Evolutionary conservation across 371 early-diverging fungal genomes (phyloP).

Genomic region (Dinochytrium kinnereticum): DNA sequence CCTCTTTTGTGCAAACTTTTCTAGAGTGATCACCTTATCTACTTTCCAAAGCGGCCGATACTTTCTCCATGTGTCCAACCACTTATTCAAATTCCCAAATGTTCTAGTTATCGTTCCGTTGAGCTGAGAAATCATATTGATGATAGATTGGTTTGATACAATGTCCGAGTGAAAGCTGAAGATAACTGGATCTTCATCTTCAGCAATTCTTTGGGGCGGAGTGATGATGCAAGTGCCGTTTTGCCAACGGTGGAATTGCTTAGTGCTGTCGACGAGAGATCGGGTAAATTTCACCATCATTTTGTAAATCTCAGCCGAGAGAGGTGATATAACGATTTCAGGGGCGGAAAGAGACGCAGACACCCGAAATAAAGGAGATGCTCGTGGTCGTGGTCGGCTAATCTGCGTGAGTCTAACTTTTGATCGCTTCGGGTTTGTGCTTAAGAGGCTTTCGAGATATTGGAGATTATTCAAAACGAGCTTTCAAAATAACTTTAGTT

Average conservation of each 20-base stretch:
- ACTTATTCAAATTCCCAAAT: constrained; percentile 54
- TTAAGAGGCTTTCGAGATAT: constrained; percentile 46
- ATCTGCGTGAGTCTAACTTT: constrained; percentile 16
- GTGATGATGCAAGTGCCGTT: constrained; percentile 63
- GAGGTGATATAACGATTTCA: constrained; percentile 61
- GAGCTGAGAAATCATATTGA: constrained; percentile 46
- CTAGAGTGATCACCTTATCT: constrained; percentile 64
- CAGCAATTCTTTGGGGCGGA: constrained; percentile 55
- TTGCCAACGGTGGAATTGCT: constrained; percentile 65
- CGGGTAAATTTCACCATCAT: constrained; percentile 60
- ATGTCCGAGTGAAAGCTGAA: constrained; percentile 63
- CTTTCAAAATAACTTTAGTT: constrained; percentile 26
- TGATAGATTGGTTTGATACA: constrained; percentile 47
- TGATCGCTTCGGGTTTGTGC: constrained; percentile 16
- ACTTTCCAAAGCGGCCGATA: constrained; percentile 69
- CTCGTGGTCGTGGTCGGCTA: constrained; percentile 22
- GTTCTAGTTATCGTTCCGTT: constrained; percentile 53
- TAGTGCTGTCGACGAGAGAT: constrained; percentile 61
- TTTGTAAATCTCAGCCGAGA: constrained; percentile 60
- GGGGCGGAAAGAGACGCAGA: constrained; percentile 61
- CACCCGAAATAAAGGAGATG: constrained; percentile 57
- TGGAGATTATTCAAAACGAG: constrained; percentile 61
- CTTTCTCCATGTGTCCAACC: constrained; percentile 63
- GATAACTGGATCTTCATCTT: constrained; percentile 59
- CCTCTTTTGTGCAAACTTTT: constrained; percentile 67